Evolutionary conservation across 2,329 filamentous ascomycete genomes (phyloP), one percentile per base, ranked within the genome.

Genomic region (Diplodia scrobiculata): DNA sequence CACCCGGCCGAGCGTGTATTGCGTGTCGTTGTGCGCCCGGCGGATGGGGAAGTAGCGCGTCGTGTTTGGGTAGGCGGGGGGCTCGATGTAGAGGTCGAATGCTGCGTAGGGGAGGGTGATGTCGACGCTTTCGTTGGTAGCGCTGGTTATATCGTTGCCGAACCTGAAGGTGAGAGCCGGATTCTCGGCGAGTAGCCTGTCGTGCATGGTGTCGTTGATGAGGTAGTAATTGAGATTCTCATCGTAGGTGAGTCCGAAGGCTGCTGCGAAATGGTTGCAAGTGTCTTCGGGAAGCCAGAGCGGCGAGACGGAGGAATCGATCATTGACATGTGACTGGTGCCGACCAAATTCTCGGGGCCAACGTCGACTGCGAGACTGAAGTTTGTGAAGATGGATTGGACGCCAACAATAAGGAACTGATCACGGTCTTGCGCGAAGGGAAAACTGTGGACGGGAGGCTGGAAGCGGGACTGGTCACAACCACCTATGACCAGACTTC

Each of bases 401-500:
- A 38, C 3, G 0, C 45, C 59, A n/a, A 38, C 59, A 2, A 2
- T 0, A 1, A 51, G 27, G 5, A n/a, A 19, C 1, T 10, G 29
- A n/a, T 48, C 50, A 2, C 0, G 3, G 1, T 32, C 21, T 1
- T 3, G 5, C 2, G 36, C 52, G 1, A 58, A 51, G 27, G 51
- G 32, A 5, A 76, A 75, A 27, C 69, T 67, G 1, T 73, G 67
- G 14, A 67, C 65, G 48, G 73, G 72, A 3, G 72, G 63, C 25
- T 68, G 72, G 67, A 78, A 76, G n/a, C 78, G 75, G 0, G 74
- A 75, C 19, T 72, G 69, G 67, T 81, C 79, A 65, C 79, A 81
- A 5, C 79, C 79, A 17, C 79, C 79, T 4, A 81, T 67, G 1
- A 77, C 74, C 25, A 80, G 71, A n/a, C n/a, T n/a, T n/a, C n/a